Evolutionary conservation across 1,284 basidiomycete genomes (phyloP), one percentile per base, ranked within the genome.

Genomic region (Entoloma clypeatum): DNA sequence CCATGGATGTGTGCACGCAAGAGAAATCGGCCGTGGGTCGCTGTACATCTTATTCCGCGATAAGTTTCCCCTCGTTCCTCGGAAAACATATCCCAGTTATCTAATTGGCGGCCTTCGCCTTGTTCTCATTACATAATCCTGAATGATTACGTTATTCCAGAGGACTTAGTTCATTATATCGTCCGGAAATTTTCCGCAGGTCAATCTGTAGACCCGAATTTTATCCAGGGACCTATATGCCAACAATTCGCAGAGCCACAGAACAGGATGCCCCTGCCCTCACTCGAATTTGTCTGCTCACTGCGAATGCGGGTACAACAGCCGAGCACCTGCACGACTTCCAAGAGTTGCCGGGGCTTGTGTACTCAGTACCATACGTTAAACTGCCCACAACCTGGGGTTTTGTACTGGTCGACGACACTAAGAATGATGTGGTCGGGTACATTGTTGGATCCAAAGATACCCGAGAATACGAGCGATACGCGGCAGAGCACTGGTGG

Each of bases 321-420:
- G 83, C 81, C 18, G 78, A 79, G 56, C 50, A 53, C 22, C 63
- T 78, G 18, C 81, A 86, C 62, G 72, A 75, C 22, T 72, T 71
- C 50, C 64, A 63, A 13, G 81, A 84, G 50, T 72, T 87, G 21
- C 78, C 76, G 5, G 83, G 85, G 3, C 66, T 86, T 25, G 68
- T 81, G 29, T 88, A 78, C 52, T 79, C 84, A 3, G 72, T 83
- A 30, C 86, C 86, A 3, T 89, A 88, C 58, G 71, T 84, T 39
- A 73, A 76, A 41, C 60, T 83, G n/a, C 75, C 75, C 9, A 70
- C 68, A 23, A 77, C 80, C 19, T 86, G 76, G 71, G 84, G 75
- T 8, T 88, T 85, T 59, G 83, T 88, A 21, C 62, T 89, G 56
- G 77, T 77, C 38, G 79, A 83, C 37, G 66, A 68, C 36, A 49